phyloP scores from a whole-genome alignment of 2,329 filamentous ascomycete genomes.

The Penicillium brasilianum region DNA sequence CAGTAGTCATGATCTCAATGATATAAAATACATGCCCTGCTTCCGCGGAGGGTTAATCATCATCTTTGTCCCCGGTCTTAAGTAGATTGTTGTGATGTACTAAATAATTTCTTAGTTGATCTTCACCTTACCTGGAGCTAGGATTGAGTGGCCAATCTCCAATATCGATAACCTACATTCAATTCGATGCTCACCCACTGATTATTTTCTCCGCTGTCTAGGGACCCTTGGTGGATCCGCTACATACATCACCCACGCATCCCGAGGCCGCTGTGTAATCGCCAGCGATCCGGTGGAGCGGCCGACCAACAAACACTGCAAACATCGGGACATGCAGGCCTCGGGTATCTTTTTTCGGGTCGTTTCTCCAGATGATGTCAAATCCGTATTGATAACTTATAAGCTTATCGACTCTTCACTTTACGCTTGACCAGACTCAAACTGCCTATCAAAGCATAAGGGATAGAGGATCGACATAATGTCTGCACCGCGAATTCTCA shows the following conservation, averaged over 20 bases:
- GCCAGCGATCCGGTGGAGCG: slow-evolving; percentile 16
- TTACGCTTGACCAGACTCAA: slow-evolving; percentile 9
- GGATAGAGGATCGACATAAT: slow-evolving; percentile 39
- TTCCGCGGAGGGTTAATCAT: slow-evolving; percentile 13
- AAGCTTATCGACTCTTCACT: slow-evolving; percentile 18
- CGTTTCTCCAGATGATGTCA: slow-evolving; percentile 45
- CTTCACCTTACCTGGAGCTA: not conserved
- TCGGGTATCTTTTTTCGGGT: slow-evolving; percentile 26
- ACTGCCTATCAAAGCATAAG: slow-evolving; percentile 4
- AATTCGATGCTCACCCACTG: not conserved
- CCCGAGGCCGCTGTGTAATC: slow-evolving; percentile 21
- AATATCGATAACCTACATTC: no score
- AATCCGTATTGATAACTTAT: slow-evolving; percentile 30
- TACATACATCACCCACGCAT: not conserved
- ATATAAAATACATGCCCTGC: slow-evolving; percentile 33
- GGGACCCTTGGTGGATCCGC: not conserved
- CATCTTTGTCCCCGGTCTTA: not conserved
- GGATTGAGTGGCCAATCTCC: no score
- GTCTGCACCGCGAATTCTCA: slow-evolving; percentile 52
- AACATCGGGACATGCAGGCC: slow-evolving; percentile 35
- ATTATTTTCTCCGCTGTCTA: not conserved
- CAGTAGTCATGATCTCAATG: slow-evolving; percentile 35
- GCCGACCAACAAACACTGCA: slow-evolving; percentile 42
- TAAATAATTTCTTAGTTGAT: not conserved
- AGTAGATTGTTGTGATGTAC: not conserved